These are phyloP conservation scores for Psophocarpus tetragonolobus DNA, from an alignment of 306 rosid species.

Conservation along the genomic window DNA sequence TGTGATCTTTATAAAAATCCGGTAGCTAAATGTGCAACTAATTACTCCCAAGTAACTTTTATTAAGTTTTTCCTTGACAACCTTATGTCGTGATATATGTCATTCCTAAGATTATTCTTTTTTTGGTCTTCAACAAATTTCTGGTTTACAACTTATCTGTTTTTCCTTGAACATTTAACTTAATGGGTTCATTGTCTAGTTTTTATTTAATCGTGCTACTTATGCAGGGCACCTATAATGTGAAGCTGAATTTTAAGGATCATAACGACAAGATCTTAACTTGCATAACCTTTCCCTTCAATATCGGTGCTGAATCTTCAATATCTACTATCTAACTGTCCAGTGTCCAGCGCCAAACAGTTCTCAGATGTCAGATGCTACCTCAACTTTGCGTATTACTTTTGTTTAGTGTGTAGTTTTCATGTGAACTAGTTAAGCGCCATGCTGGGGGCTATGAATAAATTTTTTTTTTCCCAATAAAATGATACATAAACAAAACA, in stretches of 20 bases:
- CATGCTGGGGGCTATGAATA: background rate
- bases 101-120: background rate
- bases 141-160: background rate
- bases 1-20: background rate
- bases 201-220: conserved; percentile 15
- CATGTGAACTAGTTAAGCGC: conserved; percentile 5
- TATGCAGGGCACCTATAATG: conserved; percentile 67
- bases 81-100: background rate
- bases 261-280: conserved; percentile 40
- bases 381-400: background rate
- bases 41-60: background rate
- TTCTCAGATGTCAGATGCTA: background rate
- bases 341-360: conserved; percentile 10
- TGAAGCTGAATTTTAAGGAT: conserved; percentile 56
- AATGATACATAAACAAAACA: background rate
- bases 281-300: conserved; percentile 69
- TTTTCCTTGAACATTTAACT: background rate
- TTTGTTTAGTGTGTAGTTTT: background rate
- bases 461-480: background rate
- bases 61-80: background rate
- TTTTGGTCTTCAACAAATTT: background rate
- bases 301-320: conserved; percentile 46
- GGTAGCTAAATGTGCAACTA: background rate
- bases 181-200: background rate
- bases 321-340: conserved; percentile 38